These are phyloP conservation scores for Thelonectria rubi DNA, from an alignment of 2,329 filamentous ascomycete genomes.

Conservation along the genomic window DNA sequence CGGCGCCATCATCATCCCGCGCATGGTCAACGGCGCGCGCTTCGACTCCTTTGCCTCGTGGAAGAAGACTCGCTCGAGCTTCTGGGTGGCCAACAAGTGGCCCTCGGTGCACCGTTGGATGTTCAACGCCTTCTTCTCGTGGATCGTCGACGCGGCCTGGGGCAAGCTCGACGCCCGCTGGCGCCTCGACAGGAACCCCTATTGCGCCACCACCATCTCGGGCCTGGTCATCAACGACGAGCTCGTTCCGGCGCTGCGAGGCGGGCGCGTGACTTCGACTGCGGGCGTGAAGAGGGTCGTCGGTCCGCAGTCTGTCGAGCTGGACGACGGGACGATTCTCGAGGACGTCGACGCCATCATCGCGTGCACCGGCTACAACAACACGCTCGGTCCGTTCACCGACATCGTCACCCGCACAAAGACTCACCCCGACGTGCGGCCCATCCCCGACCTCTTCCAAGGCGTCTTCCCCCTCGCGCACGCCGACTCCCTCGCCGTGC, in stretches of 20 bases:
- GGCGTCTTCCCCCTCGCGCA: constrained; percentile 53
- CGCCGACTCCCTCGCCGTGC: constrained; percentile 52
- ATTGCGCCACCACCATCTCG: constrained; percentile 28
- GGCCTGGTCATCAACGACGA: constrained; percentile 32
- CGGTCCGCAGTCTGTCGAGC: constrained; percentile 33
- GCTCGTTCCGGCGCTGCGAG: constrained; percentile 30
- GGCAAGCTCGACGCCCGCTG: constrained; percentile 32
- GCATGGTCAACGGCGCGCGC: constrained; percentile 31
- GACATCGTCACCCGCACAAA: constrained; percentile 14
- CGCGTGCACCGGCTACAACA: constrained; percentile 46
- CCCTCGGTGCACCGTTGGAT: constrained; percentile 28
- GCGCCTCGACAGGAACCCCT: constrained; percentile 24
- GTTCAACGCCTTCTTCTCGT: constrained; percentile 27
- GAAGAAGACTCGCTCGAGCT: constrained; percentile 29
- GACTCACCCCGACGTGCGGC: constrained; percentile 23
- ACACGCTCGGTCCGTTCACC: constrained; percentile 37
- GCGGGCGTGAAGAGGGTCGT: constrained; percentile 24
- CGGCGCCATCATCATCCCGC: constrained; percentile 34
- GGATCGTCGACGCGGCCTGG: constrained; percentile 23
- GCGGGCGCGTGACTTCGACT: constrained; percentile 23
- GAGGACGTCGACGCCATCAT: constrained; percentile 43
- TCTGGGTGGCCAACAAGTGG: constrained; percentile 30
- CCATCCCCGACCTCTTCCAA: constrained; percentile 49
- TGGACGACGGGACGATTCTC: constrained; percentile 40
- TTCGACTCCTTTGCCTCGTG: constrained; percentile 34